Conservation (phyloP, 2,329 filamentous ascomycete species). For the Fusarium avenaceum region DNA sequence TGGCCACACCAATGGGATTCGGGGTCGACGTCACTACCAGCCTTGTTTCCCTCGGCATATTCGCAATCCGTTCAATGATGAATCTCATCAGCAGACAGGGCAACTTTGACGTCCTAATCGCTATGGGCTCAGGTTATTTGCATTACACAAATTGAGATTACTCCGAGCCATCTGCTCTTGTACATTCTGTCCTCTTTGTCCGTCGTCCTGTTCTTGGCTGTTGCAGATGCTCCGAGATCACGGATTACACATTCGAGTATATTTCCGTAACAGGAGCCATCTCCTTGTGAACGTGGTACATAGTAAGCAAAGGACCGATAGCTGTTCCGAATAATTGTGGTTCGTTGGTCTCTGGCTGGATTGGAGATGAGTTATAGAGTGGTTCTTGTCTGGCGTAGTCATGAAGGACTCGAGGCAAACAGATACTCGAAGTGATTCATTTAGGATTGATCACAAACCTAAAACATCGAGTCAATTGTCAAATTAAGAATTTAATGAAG, state of each 20-base stretch:
- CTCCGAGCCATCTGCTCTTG: slow-evolving; percentile 17
- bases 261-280: slow-evolving; percentile 38
- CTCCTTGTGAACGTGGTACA: slow-evolving; percentile 38
- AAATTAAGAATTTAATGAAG: too few species aligned
- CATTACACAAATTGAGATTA: slow-evolving; percentile 35
- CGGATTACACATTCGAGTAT: slow-evolving; percentile 32
- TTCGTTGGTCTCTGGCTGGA: not conserved
- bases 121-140: not conserved
- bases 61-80: slow-evolving; percentile 6
- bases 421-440: not conserved
- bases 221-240: slow-evolving; percentile 15
- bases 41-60: not conserved
- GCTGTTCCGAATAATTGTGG: not conserved
- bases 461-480: too few species aligned
- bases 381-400: not conserved
- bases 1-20: slow-evolving; percentile 3
- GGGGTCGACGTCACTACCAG: slow-evolving; percentile 17
- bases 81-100: not conserved
- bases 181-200: not conserved
- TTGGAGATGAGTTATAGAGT: too few species aligned
- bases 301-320: slow-evolving; percentile 38
- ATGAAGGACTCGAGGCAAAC: not conserved
- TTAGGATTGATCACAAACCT: not conserved
- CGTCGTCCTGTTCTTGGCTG: slow-evolving; percentile 12
- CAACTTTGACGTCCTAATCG: not conserved